Conservation (phyloP, 306 rosid species). For the Prunus salicina region DNA sequence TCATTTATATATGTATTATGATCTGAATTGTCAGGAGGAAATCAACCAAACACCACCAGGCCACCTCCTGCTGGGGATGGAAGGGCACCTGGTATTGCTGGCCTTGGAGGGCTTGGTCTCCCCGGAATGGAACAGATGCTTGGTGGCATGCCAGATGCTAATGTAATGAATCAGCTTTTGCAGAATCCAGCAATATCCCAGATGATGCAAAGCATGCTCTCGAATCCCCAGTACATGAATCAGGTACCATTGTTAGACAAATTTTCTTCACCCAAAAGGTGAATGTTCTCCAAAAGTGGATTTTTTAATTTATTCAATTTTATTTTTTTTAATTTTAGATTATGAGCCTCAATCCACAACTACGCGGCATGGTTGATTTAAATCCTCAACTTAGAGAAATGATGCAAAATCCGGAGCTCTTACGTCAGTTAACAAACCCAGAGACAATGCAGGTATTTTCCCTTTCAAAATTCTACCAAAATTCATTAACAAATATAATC, state of each 20-base stretch:
- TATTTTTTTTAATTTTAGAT: conserved; percentile 24
- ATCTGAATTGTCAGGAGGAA: conserved; percentile 38
- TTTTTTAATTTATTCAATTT: conserved; percentile 2
- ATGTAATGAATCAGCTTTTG: conserved; percentile 45
- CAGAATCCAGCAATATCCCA: conserved; percentile 61
- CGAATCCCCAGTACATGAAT: conserved; percentile 59
- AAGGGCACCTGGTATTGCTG: conserved; percentile 39
- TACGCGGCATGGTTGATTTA: conserved; percentile 47
- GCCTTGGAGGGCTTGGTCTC: conserved; percentile 53
- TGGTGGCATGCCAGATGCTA: conserved; percentile 39
- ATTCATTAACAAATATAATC: not conserved
- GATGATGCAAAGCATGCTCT: conserved; percentile 64
- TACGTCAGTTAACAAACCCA: conserved; percentile 53
- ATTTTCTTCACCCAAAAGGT: not conserved
- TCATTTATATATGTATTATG: no score
- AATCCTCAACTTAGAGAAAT: conserved; percentile 61
- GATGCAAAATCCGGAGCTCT: conserved; percentile 63
- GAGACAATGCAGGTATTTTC: conserved; percentile 53
- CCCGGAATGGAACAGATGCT: conserved; percentile 38
- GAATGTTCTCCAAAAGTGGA: not conserved
- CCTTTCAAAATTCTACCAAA: not conserved
- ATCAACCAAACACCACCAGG: conserved; percentile 40
- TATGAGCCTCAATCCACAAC: conserved; percentile 48
- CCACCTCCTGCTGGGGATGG: conserved; percentile 36
- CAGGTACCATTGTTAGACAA: conserved; percentile 33